Conservation (phyloP, 2,329 filamentous ascomycete genomes). For the Fusarium avenaceum region DNA sequence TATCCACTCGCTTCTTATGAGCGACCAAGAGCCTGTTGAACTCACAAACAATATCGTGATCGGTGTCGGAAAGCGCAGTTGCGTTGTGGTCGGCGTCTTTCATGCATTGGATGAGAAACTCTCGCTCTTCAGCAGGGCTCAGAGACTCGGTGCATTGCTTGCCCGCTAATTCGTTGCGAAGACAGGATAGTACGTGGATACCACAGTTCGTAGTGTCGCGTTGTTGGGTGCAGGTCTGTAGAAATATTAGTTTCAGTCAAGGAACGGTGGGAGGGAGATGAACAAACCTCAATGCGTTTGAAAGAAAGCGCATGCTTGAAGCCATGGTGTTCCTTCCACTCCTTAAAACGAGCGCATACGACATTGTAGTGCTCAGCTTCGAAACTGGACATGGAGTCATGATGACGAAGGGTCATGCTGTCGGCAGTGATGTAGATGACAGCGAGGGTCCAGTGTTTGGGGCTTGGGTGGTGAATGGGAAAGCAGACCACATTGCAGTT, state of each 20-base stretch:
- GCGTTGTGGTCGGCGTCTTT: not conserved
- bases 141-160: not conserved
- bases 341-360: not conserved
- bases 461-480: slow-evolving; percentile 1
- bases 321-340: not conserved
- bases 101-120: not conserved
- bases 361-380: not conserved
- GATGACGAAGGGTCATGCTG: not conserved
- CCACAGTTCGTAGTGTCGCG: slow-evolving; percentile 3
- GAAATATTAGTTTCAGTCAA: not conserved
- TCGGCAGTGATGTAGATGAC: not conserved
- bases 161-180: not conserved
- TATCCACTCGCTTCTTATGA: not conserved
- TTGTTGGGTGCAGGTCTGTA: slow-evolving; percentile 2
- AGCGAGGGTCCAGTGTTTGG: slow-evolving; percentile 11
- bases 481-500: not conserved
- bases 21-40: not conserved
- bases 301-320: not conserved
- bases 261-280: not conserved
- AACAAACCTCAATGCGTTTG: not conserved
- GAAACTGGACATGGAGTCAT: not conserved
- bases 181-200: slow-evolving; percentile 7
- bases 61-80: not conserved
- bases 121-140: not conserved
- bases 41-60: not conserved